phyloP scores from a whole-genome alignment of 2,329 filamentous ascomycete genomes.

The Pseudocercospora ulei region DNA sequence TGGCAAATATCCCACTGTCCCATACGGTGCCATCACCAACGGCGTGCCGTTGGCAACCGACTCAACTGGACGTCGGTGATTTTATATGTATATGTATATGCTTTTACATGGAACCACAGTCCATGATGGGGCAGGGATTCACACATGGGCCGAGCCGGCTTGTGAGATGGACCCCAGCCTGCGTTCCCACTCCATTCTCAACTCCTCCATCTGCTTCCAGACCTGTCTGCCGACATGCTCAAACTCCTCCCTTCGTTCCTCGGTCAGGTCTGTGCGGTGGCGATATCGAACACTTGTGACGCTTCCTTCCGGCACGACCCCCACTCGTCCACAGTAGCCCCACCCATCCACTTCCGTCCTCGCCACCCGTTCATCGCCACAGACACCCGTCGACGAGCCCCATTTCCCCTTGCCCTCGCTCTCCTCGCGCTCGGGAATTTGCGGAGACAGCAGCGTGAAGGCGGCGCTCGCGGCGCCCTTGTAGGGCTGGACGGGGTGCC shows the following conservation, averaged over 20 bases:
- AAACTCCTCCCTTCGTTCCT: constrained; percentile 54
- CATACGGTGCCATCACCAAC: constrained; percentile 45
- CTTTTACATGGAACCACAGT: constrained; percentile 4
- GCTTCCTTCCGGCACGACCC: constrained; percentile 39
- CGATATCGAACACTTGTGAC: constrained; percentile 41
- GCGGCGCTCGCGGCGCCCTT: constrained; percentile 64
- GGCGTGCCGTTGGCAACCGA: constrained; percentile 37
- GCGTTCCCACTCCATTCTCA: constrained; percentile 35
- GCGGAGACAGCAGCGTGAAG: constrained; percentile 63
- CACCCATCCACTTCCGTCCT: constrained; percentile 79
- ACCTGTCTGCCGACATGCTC: constrained; percentile 54
- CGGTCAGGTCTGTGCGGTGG: constrained; percentile 54
- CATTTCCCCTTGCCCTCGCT: constrained; percentile 60
- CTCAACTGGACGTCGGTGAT: not conserved
- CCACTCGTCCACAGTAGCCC: constrained; percentile 54
- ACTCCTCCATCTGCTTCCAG: constrained; percentile 35
- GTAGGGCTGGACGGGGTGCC: constrained; percentile 73
- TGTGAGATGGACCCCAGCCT: constrained; percentile 36
- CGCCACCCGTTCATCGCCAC: constrained; percentile 50
- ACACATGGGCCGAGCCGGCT: constrained; percentile 5
- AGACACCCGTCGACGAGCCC: constrained; percentile 61
- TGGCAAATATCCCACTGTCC: constrained; percentile 44
- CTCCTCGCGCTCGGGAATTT: constrained; percentile 49
- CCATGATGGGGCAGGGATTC: not conserved
- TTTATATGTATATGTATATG: not conserved